Evolutionary conservation across 1,284 basidiomycete species (phyloP), one percentile per base, ranked within the genome.

Genomic region (Meira nashicola): DNA sequence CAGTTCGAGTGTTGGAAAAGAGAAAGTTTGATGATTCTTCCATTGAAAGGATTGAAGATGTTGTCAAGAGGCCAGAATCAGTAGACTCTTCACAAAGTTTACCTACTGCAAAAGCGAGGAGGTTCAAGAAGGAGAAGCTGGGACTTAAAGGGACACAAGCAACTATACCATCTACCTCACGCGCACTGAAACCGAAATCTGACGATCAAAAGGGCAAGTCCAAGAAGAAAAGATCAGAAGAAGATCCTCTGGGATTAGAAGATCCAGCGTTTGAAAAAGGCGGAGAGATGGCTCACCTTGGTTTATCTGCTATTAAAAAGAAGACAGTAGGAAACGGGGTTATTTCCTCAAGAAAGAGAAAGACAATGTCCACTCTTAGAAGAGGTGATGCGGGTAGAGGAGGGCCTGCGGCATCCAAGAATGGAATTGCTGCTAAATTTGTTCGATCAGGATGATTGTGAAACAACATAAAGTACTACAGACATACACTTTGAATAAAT

Each of bases 181-280:
- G 41, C 6, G 41, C 41, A 21, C 17, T 21, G 46, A 48, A 48
- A 23, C 12, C 46, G 2, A 12, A 21, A 23, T 19, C 25, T 14
- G 40, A 43, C 14, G 40, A 43, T 15, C 40, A 19, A 15, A 43
- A 15, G 11, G 12, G 17, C 21, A 48, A 48, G 12, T 48, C 46
- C 12, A 15, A 21, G 17, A 15, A 23, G 25, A 48, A n/a, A 25
- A 14, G 21, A 48, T 33, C 28, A 33, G 28, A 3, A 4, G 46
- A 48, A 23, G 46, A 48, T 25, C 46, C 46, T 23, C 25, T 48
- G 3, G 46, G 46, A 25, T 12, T 48, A 23, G 17, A 48, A 48
- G 46, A 48, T 48, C 46, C 46, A 14, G 46, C 46, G 8, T 48
- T 48, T 17, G 25, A 21, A 17, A 48, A 48, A 23, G 46, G 46